A percentile compares a stretch with the other conserved stretches of the same genome.
Evolutionary conservation across 768 basidiomycete genomes (phyloP).

Genomic region (Rhizopogon salebrosus): DNA sequence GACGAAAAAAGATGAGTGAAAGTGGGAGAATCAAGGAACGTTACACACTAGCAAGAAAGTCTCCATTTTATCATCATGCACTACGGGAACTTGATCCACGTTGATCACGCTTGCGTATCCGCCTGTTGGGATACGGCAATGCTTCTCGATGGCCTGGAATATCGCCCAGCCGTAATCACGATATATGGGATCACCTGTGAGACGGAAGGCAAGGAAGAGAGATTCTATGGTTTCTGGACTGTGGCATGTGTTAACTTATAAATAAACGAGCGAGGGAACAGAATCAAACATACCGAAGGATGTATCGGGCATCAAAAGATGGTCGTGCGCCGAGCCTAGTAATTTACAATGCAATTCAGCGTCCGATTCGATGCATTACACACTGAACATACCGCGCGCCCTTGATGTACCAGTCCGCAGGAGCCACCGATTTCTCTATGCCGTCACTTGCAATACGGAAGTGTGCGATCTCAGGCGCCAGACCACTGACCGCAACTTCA

Average conservation of each 20-base stretch:
- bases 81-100: conserved; percentile 70
- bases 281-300: conserved; percentile 58
- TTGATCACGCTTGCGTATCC: conserved; percentile 84
- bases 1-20: not conserved
- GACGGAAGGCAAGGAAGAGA: conserved; percentile 85
- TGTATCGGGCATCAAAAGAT: conserved; percentile 86
- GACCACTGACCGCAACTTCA: conserved; percentile 45
- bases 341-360: conserved; percentile 2
- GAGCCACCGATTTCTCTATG: conserved; percentile 29
- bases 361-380: not conserved
- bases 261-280: not conserved
- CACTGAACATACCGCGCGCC: conserved; percentile 49
- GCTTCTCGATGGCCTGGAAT: conserved; percentile 82
- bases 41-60: conserved; percentile 80
- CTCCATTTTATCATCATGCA: conserved; percentile 88
- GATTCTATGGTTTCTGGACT: conserved; percentile 95
- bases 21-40: not conserved
- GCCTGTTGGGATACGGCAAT: conserved; percentile 72
- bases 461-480: conserved; percentile 86
- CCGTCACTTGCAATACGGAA: conserved; percentile 65
- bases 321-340: conserved; percentile 20
- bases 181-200: conserved; percentile 80
- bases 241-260: not conserved
- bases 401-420: conserved; percentile 90
- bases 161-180: conserved; percentile 84